Base-by-base conservation (phyloP, 169 alveolate species). In the Plasmodium blacklocki region DNA sequence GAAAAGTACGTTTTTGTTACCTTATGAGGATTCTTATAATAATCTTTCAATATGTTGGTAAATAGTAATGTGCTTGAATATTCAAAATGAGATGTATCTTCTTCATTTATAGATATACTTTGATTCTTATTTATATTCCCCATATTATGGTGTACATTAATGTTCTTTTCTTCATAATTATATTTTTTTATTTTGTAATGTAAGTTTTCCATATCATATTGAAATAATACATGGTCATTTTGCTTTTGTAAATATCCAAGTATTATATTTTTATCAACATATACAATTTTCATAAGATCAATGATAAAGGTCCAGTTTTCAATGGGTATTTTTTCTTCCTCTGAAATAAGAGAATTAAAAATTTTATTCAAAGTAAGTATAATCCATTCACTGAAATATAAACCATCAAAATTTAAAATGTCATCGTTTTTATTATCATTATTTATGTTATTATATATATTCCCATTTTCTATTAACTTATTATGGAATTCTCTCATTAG, bases 381-480 rank as follows among this genome's bases (percentile, higher is more conserved):
- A 45, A 83, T 66, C 89, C 91, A 83, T 62, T 83, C 80, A 23
- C 91, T 68, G 2, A 54, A 59, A 23, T 83, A 83, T 26, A 68
- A 2, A 7, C 83, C 80, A 29, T 23, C n/a, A 23, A 49, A 83
- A 6, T 58, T 23, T 23, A n/a, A 3, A 1, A 9, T 21, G 43
- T n/a, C 29, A 29, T n/a, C 67, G 11, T 66, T 8, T 14, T 14
- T n/a, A 3, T 2, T 72, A 7, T 1, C 7, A 52, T 26, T 0
- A 15, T 32, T 14, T 1, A 1, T 15, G 1, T 29, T 66, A 19
- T 78, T 15, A 15, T 32, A 56, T 19, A 43, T 66, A 66, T 66
- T 15, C 49, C 39, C 49, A 39, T 58, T 78, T 49, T 18, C n/a
- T 15, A 11, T 52, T 56, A 58, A 39, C 9, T 0, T 39, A 39